Conservation (phyloP, 257 asterid genomes). For the Salvia miltiorrhiza region DNA sequence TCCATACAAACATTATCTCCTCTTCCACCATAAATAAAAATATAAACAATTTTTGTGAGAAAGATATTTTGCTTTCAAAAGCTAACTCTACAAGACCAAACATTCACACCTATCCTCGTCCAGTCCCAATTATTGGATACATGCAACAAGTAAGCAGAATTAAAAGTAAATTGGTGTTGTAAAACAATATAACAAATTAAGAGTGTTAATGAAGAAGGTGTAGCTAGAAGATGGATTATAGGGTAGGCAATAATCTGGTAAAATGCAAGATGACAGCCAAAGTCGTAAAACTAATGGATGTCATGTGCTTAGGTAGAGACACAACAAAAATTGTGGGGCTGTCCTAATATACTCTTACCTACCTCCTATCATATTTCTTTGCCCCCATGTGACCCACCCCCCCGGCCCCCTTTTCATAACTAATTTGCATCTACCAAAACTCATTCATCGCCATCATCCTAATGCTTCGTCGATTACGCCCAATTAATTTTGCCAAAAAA, state of each 20-base stretch:
- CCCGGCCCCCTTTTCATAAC: conserved; percentile 34
- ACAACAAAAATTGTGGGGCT: conserved; percentile 42
- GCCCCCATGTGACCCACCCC: conserved; percentile 56
- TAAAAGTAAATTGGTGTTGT: no score
- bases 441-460: no score
- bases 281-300: conserved; percentile 44
- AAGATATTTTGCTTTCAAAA: conserved; percentile 8
- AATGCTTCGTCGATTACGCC: no score
- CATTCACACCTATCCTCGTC: conserved; percentile 4
- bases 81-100: not conserved
- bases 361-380: conserved; percentile 40
- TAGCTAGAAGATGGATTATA: conserved; percentile 3
- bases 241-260: conserved; percentile 33
- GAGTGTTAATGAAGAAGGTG: no score
- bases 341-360: conserved; percentile 48
- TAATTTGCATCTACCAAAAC: not conserved
- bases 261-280: conserved; percentile 43
- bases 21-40: no score
- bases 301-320: conserved; percentile 66
- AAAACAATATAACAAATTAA: no score
- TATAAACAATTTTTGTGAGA: no score
- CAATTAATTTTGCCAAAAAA: no score
- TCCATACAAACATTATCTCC: conserved; percentile 12
- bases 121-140: not conserved
- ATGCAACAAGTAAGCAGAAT: not conserved